A percentile compares a stretch with the other conserved stretches of the same genome.
Conservation (phyloP, 2,329 filamentous ascomycete species). For the Xylariomycetidae sp. region DNA sequence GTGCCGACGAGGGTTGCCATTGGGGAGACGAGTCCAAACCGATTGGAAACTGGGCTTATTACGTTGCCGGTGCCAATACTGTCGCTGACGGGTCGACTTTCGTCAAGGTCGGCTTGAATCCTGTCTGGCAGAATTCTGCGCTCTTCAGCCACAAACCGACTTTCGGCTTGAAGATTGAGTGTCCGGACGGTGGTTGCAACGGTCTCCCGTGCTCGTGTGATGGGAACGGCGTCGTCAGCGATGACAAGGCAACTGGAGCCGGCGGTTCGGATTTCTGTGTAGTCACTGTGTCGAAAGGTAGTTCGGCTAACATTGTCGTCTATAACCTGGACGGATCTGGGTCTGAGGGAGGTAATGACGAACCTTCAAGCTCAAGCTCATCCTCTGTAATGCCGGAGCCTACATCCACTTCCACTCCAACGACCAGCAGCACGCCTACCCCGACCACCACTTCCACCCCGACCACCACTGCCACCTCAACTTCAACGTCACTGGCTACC, state of each 20-base stretch:
- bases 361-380: slow-evolving; percentile 17
- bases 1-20: slow-evolving; percentile 57
- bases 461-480: slow-evolving; percentile 17
- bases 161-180: slow-evolving; percentile 68
- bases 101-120: slow-evolving; percentile 74
- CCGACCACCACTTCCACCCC: slow-evolving; percentile 16
- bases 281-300: slow-evolving; percentile 66
- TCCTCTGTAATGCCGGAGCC: slow-evolving; percentile 22
- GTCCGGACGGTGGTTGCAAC: slow-evolving; percentile 60
- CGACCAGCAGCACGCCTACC: slow-evolving; percentile 12
- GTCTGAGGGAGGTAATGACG: slow-evolving; percentile 24
- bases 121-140: slow-evolving; percentile 58
- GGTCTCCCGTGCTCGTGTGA: slow-evolving; percentile 72
- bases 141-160: slow-evolving; percentile 54
- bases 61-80: slow-evolving; percentile 71
- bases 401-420: slow-evolving; percentile 26
- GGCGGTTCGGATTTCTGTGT: slow-evolving; percentile 70
- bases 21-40: slow-evolving; percentile 64
- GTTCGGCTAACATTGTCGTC: slow-evolving; percentile 63
- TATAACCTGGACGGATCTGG: slow-evolving; percentile 42
- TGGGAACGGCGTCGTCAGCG: slow-evolving; percentile 56
- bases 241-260: slow-evolving; percentile 52
- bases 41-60: slow-evolving; percentile 73
- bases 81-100: slow-evolving; percentile 61
- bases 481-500: slow-evolving; percentile 15